These are phyloP conservation scores for Tetracladium setigerum DNA, from an alignment of 495 filamentous ascomycete species.

Conservation along the genomic window DNA sequence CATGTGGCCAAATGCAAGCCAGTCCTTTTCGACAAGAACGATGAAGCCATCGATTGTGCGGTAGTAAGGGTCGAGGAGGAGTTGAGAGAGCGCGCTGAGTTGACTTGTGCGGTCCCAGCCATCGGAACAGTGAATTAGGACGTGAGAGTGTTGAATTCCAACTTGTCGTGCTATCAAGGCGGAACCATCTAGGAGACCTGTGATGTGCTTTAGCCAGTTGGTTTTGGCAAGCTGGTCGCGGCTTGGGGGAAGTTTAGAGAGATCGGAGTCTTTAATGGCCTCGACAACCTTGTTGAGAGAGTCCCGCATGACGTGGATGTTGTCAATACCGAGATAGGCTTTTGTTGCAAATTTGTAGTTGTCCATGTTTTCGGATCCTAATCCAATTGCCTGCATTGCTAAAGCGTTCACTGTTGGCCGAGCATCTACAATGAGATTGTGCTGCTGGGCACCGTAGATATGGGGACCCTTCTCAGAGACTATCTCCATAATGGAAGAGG, in stretches of 20 bases:
- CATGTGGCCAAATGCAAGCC: conserved; percentile 96
- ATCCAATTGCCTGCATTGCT: conserved; percentile 90
- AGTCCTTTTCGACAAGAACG: conserved; percentile 93
- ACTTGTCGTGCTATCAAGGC: conserved; percentile 80
- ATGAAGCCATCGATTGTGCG: conserved; percentile 95
- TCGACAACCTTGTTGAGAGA: conserved; percentile 85
- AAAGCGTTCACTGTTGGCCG: conserved; percentile 91
- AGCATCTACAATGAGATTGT: conserved; percentile 95
- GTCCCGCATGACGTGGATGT: conserved; percentile 97
- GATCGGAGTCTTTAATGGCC: conserved; percentile 85
- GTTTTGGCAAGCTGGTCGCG: conserved; percentile 75
- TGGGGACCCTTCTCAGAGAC: conserved; percentile 18
- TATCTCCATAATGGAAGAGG: conserved; percentile 39
- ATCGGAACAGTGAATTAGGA: conserved; percentile 95
- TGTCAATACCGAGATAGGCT: conserved; percentile 94
- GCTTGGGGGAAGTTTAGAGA: conserved; percentile 77
- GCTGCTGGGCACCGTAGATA: conserved; percentile 81
- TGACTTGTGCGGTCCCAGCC: conserved; percentile 98
- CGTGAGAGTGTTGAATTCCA: conserved; percentile 86
- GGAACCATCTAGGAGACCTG: conserved; percentile 74
- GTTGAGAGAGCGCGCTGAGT: conserved; percentile 84
- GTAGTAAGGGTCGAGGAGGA: conserved; percentile 94
- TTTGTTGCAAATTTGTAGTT: conserved; percentile 91
- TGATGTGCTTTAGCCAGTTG: conserved; percentile 89
- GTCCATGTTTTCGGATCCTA: conserved; percentile 96